A percentile compares a stretch with the other conserved stretches of the same genome.
phyloP scores from a whole-genome alignment of 805 yeast genomes.

The Yamadazyma sp. region DNA sequence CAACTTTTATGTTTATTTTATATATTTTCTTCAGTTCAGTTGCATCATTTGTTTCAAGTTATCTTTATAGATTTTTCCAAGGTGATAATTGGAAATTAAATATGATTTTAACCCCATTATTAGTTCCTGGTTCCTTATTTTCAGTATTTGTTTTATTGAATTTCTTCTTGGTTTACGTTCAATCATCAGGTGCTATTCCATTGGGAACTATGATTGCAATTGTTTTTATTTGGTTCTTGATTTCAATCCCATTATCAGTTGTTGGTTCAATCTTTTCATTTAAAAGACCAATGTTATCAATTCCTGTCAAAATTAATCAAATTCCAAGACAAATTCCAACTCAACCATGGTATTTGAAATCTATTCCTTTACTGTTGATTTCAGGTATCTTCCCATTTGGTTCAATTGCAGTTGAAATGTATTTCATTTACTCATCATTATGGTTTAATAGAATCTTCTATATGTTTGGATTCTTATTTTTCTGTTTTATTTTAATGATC shows the following conservation, averaged over 20 bases:
- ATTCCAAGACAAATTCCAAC: slow-evolving; percentile 94
- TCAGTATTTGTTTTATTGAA: slow-evolving; percentile 65
- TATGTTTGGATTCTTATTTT: slow-evolving; percentile 95
- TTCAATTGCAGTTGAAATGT: slow-evolving; percentile 90
- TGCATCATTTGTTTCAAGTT: slow-evolving; percentile 86
- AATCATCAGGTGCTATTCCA: slow-evolving; percentile 94
- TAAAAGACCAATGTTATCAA: slow-evolving; percentile 52
- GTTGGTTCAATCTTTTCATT: slow-evolving; percentile 80
- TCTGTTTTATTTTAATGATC: slow-evolving; percentile 81
- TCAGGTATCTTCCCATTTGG: slow-evolving; percentile 95
- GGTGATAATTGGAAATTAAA: slow-evolving; percentile 91
- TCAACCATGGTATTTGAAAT: slow-evolving; percentile 80
- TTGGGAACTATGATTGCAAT: slow-evolving; percentile 83
- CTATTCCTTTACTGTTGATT: slow-evolving; percentile 62
- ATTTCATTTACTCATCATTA: slow-evolving; percentile 82
- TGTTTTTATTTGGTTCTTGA: slow-evolving; percentile 76
- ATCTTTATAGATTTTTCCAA: slow-evolving; percentile 81
- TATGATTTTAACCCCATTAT: slow-evolving; percentile 73
- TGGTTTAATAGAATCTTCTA: slow-evolving; percentile 94
- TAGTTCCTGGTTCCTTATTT: slow-evolving; percentile 82
- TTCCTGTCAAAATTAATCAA: slow-evolving; percentile 90
- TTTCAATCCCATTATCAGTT: slow-evolving; percentile 81
- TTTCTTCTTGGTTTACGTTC: slow-evolving; percentile 71
- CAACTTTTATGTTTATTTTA: slow-evolving; percentile 84
- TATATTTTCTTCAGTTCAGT: slow-evolving; percentile 77